A percentile compares a stretch with the other conserved stretches of the same genome.
Evolutionary conservation across 2,329 filamentous ascomycete species (phyloP).

Genomic region (Talaromyces sp.): DNA sequence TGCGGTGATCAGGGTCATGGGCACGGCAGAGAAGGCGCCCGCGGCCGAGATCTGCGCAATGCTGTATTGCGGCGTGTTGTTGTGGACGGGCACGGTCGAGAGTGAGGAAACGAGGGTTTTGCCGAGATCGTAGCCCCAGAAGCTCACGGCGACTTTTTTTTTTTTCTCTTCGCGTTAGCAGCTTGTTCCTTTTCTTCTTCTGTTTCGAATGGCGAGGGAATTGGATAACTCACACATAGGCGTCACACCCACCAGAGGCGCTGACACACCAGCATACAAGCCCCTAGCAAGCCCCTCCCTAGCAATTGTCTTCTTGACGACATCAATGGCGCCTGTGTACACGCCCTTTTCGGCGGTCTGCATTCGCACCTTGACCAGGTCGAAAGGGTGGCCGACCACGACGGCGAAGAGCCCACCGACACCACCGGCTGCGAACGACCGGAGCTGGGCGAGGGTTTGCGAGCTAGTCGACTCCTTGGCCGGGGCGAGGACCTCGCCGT

Average conservation of each 20-base stretch:
- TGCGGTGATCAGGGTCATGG: conserved; percentile 97
- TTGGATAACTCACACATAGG: conserved; percentile 79
- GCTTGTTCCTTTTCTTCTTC: not conserved
- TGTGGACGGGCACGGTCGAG: conserved; percentile 58
- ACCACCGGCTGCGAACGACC: conserved; percentile 82
- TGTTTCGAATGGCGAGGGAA: not conserved
- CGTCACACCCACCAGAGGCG: conserved; percentile 89
- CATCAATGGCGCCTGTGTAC: conserved; percentile 85
- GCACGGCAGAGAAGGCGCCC: conserved; percentile 95
- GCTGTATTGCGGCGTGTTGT: conserved; percentile 61
- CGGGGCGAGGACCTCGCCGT: conserved; percentile 5
- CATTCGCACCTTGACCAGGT: conserved; percentile 93
- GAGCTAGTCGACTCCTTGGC: conserved; percentile 6
- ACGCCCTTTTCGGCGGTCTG: conserved; percentile 94
- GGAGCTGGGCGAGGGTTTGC: conserved; percentile 58
- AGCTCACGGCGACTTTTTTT: conserved; percentile 58
- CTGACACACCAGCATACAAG: conserved; percentile 93
- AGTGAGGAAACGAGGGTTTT: conserved; percentile 75
- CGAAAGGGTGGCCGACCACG: conserved; percentile 91
- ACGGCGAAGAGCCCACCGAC: conserved; percentile 94
- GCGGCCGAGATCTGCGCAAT: conserved; percentile 86
- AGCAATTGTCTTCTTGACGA: conserved; percentile 81
- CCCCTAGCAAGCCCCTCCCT: conserved; percentile 75
- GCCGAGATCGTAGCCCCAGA: conserved; percentile 89
- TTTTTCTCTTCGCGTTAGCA: not conserved